Conservation (phyloP, 192 early-diverging fungal species). For the Spinellus fusiger region DNA sequence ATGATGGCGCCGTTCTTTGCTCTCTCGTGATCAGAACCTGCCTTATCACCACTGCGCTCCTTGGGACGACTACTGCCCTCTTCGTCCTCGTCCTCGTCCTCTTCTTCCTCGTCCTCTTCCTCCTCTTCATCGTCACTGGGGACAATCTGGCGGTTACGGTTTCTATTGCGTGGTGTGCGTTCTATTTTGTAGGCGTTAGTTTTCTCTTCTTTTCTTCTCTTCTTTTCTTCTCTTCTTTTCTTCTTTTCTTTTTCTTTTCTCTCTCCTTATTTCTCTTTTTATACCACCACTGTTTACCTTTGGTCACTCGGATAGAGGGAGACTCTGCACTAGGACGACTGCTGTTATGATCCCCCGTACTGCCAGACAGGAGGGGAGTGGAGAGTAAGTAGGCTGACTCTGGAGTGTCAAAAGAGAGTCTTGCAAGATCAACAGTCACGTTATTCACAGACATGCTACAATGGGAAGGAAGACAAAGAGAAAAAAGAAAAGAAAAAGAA, state of each 20-base stretch:
- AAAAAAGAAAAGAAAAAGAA: neutral
- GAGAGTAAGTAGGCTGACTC: neutral
- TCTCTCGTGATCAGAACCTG: constrained; percentile 2
- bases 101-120: constrained; percentile 18
- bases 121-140: constrained; percentile 26
- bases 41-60: constrained; percentile 5
- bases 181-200: neutral
- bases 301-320: constrained; percentile 4
- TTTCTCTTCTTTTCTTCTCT: constrained; percentile 1
- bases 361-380: neutral
- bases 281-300: constrained; percentile 5
- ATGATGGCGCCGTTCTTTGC: neutral
- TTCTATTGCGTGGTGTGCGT: neutral
- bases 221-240: neutral
- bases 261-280: neutral
- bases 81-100: constrained; percentile 21
- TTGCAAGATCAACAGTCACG: constrained; percentile 14
- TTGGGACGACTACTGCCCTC: neutral
- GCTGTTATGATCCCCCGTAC: constrained; percentile 5
- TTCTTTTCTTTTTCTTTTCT: neutral
- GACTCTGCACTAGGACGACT: neutral
- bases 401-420: constrained; percentile 16
- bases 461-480: constrained; percentile 11
- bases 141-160: constrained; percentile 14
- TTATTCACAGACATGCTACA: constrained; percentile 27